A percentile compares a stretch with the other conserved stretches of the same genome.
Evolutionary conservation across 1,139 yeast species (phyloP).

Genomic region (Nakaseomyces kungkrabaensis): DNA sequence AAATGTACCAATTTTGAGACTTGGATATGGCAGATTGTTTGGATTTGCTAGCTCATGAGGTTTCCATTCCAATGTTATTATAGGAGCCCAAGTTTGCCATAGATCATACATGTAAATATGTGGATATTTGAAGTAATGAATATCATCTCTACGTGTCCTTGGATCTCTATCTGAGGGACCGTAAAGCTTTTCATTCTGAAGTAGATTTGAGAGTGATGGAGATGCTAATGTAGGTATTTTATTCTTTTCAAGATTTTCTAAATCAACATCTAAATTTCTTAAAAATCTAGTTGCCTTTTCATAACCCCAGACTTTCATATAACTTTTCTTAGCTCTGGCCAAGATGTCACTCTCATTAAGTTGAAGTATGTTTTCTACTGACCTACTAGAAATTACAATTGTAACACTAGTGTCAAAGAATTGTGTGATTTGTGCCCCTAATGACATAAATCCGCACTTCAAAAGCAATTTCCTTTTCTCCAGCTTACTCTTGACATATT

Average conservation of each 20-base stretch:
- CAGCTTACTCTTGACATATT: constrained; percentile 36
- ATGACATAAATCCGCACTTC: constrained; percentile 32
- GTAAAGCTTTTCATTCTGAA: constrained; percentile 73
- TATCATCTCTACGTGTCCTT: constrained; percentile 71
- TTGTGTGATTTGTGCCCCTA: constrained; percentile 59
- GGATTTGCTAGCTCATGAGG: constrained; percentile 25
- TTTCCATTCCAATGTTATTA: constrained; percentile 74
- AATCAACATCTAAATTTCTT: constrained; percentile 52
- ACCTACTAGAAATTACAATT: constrained; percentile 65
- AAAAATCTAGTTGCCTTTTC: constrained; percentile 79
- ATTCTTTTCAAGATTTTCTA: constrained; percentile 17
- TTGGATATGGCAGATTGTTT: constrained; percentile 35
- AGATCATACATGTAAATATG: constrained; percentile 77
- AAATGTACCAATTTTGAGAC: constrained; percentile 39
- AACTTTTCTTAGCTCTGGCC: constrained; percentile 46
- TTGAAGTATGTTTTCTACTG: constrained; percentile 28
- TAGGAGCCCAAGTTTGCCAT: constrained; percentile 69
- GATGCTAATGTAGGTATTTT: constrained; percentile 11
- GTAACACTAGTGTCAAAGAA: constrained; percentile 76
- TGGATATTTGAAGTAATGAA: constrained; percentile 68
- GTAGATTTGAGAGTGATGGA: constrained; percentile 47
- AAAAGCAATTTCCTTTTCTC: constrained; percentile 46
- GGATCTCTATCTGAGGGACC: constrained; percentile 91
- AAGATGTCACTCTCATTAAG: constrained; percentile 53
- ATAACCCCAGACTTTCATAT: constrained; percentile 75